A percentile compares a stretch with the other conserved stretches of the same genome.
These are phyloP conservation scores for Chaetomiaceae sp. DNA, from an alignment of 2,329 filamentous ascomycete genomes.

Conservation along the genomic window DNA sequence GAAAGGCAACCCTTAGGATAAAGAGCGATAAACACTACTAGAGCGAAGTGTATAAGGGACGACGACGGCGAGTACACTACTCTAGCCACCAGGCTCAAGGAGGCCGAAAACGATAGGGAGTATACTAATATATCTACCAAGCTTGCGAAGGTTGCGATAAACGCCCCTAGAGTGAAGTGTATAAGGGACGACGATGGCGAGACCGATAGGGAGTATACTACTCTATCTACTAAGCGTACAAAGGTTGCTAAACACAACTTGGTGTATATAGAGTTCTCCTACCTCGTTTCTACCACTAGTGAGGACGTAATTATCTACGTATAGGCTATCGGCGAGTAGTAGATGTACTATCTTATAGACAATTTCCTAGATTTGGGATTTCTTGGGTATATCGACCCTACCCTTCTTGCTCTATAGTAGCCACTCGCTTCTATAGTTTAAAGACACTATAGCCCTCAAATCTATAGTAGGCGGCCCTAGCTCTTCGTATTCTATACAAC, in stretches of 20 bases:
- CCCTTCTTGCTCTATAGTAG: constrained; percentile 9
- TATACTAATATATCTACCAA: no score
- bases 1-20: constrained; percentile 12
- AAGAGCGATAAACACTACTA: background rate
- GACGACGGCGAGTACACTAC: constrained; percentile 1
- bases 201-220: no score
- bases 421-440: no score
- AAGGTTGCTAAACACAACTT: constrained; percentile 5
- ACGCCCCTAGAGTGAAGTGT: no score
- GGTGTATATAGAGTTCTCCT: constrained; percentile 6
- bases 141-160: no score
- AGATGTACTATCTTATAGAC: constrained; percentile 2
- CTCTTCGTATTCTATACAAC: background rate
- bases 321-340: constrained; percentile 12
- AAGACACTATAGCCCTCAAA: no score
- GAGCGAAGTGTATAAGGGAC: constrained; percentile 12
- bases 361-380: constrained; percentile 10
- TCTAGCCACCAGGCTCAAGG: constrained; percentile 7
- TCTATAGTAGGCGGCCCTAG: no score
- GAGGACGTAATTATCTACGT: constrained; percentile 11
- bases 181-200: no score
- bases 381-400: constrained; percentile 11
- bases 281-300: no score
- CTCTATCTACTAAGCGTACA: constrained; percentile 4
- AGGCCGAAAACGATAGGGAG: constrained; percentile 2